Base-by-base conservation (phyloP, 495 filamentous ascomycete genomes). In the Lentithecium fluviatile region DNA sequence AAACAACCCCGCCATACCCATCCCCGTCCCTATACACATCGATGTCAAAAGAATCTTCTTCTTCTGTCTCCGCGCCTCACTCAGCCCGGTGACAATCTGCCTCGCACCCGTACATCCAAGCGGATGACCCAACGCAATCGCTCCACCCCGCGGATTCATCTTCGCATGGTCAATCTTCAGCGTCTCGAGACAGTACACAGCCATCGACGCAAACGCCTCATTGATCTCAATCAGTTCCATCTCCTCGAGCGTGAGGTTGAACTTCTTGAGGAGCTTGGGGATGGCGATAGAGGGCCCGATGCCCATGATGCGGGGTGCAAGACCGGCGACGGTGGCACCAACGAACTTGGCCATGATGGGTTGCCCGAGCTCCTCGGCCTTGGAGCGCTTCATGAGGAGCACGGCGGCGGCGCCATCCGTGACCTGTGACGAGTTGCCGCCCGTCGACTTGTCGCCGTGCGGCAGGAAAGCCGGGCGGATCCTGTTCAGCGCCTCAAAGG, bases 171-270 rank as follows among this genome's bases (percentile, higher is more conserved):
- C 88, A 45, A 97, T 75, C 36, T 85, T 85, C 32, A 97, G 80
- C 56, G 79, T 84, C 56, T 93, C 79, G 19, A 87, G 71, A 76
- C 91, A 96, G 80, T 96, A 98, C 2, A 96, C 91, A 0, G 89
- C 92, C 93, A 98, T 98, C 26, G 86, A 90, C 24, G 93, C 94
- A 65, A 98, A 98, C 1, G 94, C 94, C 82, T 98, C 94, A 75
- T 98, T 98, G 69, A 98, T 76, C 81, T 98, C 94, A 64, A 89
- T 83, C 45, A 98, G 80, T 66, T 98, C 94, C 60, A 91, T 81
- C 58, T 98, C 93, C 46, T 85, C 77, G 52, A 95, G 79, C n/a
- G 78, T 79, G 62, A 98, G 71, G 70, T 85, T 82, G 83, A 85
- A 86, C 78, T 95, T 87, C 70, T 74, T 75, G 46, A 98, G 79